phyloP scores from a whole-genome alignment of 2,329 filamentous ascomycete species.

The Fusarium pininemorale region DNA sequence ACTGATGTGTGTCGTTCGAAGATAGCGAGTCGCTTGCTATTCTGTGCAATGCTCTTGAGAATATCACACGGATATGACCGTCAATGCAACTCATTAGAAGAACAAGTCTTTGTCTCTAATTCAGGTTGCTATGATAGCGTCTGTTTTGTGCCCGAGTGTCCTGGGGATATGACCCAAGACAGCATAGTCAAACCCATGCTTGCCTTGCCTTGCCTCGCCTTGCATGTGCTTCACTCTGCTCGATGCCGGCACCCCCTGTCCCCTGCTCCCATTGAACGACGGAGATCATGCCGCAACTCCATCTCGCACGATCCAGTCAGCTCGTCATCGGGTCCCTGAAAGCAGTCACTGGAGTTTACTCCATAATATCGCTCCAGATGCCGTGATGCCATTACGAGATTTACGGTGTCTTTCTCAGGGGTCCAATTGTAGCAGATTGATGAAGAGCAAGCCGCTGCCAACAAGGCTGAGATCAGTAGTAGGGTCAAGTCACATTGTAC shows the following conservation, averaged over 20 bases:
- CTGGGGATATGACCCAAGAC: slow-evolving; percentile 11
- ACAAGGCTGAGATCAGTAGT: slow-evolving; percentile 35
- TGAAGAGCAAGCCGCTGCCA: slow-evolving; percentile 17
- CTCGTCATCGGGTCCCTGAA: slow-evolving; percentile 30
- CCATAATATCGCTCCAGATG: not conserved
- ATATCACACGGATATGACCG: not conserved
- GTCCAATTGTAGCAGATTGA: not conserved
- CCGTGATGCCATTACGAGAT: not conserved
- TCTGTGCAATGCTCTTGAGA: not conserved
- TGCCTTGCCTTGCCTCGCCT: not conserved
- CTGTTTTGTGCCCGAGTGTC: slow-evolving; percentile 8
- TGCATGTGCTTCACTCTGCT: slow-evolving; percentile 21
- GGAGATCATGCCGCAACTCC: slow-evolving; percentile 28
- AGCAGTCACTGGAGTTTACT: slow-evolving; percentile 6
- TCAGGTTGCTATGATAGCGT: not conserved
- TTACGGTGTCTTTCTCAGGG: not conserved
- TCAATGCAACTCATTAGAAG: not conserved
- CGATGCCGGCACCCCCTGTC: slow-evolving; percentile 29
- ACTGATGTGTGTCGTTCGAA: not conserved
- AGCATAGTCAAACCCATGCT: slow-evolving; percentile 9
- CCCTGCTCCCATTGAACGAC: slow-evolving; percentile 7
- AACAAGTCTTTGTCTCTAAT: not conserved
- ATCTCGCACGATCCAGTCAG: slow-evolving; percentile 13
- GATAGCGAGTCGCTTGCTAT: not conserved
- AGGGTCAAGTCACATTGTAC: slow-evolving; percentile 24